Evolutionary conservation across 257 asterid genomes (phyloP).

Genomic region (Solanum lycopersicoides): DNA sequence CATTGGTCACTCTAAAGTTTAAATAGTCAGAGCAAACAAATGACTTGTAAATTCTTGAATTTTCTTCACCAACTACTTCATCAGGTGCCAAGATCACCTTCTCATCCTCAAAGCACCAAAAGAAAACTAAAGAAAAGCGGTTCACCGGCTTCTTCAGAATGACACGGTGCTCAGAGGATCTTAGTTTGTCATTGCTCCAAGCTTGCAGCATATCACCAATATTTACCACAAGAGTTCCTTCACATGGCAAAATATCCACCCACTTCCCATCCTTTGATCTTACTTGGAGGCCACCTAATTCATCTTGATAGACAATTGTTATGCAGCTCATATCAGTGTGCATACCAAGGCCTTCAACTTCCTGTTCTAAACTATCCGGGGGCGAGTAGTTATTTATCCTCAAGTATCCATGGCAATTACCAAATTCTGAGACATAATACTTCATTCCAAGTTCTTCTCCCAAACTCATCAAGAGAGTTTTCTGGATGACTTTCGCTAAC

Average conservation of each 20-base stretch:
- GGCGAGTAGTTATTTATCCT: conserved; percentile 58
- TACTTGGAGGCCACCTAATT: conserved; percentile 65
- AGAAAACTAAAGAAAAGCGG: conserved; percentile 57
- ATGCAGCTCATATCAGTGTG: conserved; percentile 79
- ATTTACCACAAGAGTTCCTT: conserved; percentile 57
- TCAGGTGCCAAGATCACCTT: conserved; percentile 48
- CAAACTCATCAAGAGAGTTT: conserved; percentile 24
- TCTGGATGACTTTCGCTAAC: conserved; percentile 28
- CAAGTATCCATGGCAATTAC: conserved; percentile 53
- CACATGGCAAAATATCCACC: conserved; percentile 48
- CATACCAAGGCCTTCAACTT: conserved; percentile 64
- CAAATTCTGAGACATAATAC: conserved; percentile 35
- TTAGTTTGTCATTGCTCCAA: conserved; percentile 56
- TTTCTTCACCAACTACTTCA: conserved; percentile 35
- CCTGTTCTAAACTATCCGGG: conserved; percentile 21
- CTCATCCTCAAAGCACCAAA: conserved; percentile 75
- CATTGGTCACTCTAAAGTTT: conserved; percentile 48
- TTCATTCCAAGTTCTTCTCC: conserved; percentile 27
- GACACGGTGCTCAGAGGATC: conserved; percentile 70
- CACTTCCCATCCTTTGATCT: conserved; percentile 44
- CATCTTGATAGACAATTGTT: conserved; percentile 57
- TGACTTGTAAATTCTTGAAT: conserved; percentile 32
- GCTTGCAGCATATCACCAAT: conserved; percentile 73
- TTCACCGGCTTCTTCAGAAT: conserved; percentile 27
- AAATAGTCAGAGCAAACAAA: conserved; percentile 51